A percentile compares a stretch with the other conserved stretches of the same genome.
Evolutionary conservation across 352 stramenopile species (phyloP).

Genomic region (Phytophthora cryptogea): DNA sequence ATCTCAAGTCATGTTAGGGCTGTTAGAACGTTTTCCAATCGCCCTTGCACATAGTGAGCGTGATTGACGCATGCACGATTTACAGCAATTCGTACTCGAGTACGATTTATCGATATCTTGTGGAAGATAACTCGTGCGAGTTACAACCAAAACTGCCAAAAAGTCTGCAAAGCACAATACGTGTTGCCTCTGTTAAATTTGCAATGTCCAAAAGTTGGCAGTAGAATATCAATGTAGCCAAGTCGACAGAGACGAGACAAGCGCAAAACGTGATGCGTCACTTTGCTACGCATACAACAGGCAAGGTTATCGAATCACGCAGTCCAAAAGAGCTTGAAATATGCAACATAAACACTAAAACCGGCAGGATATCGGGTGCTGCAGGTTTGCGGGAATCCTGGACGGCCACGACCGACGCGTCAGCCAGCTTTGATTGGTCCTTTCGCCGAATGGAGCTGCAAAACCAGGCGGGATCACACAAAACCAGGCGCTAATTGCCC

Average conservation of each 20-base stretch:
- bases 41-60: no score
- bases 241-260: not conserved
- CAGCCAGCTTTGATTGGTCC: not conserved
- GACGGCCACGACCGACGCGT: not conserved
- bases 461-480: not conserved
- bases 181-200: not conserved
- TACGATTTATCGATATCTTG: no score
- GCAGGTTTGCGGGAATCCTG: not conserved
- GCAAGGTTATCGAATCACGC: not conserved
- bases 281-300: not conserved
- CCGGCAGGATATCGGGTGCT: not conserved
- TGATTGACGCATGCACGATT: no score
- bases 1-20: no score
- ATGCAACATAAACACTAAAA: not conserved
- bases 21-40: no score
- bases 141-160: no score
- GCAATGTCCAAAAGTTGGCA: not conserved
- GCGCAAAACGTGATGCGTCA: not conserved
- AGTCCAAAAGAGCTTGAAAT: not conserved
- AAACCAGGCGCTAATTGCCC: not conserved
- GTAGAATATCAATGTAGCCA: not conserved
- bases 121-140: no score
- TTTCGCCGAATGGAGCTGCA: not conserved
- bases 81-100: no score
- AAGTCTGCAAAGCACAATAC: no score